Conservation (phyloP, 2,329 filamentous ascomycete species). For the Cladophialophora yegresii region DNA sequence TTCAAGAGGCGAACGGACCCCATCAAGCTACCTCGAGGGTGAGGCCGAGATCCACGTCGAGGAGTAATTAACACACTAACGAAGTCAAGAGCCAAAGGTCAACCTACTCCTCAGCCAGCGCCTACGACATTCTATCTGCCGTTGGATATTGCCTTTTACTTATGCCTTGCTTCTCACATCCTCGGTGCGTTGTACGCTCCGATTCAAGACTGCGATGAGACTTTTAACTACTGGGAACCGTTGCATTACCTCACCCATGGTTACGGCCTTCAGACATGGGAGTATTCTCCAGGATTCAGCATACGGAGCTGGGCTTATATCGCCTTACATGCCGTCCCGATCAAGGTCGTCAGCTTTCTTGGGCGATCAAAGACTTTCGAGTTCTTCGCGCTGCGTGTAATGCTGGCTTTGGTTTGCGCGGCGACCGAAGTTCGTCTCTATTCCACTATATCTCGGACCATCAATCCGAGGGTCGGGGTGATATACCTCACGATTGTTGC, state of each 20-base stretch:
- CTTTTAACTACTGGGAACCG: constrained; percentile 99
- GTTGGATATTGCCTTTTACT: constrained; percentile 75
- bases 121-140: constrained; percentile 62
- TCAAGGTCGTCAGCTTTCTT: constrained; percentile 64
- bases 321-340: constrained; percentile 72
- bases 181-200: constrained; percentile 80
- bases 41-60: neutral
- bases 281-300: constrained; percentile 92
- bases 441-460: constrained; percentile 69
- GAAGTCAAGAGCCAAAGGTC: constrained; percentile 10
- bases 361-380: constrained; percentile 58
- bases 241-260: constrained; percentile 91
- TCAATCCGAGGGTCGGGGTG: constrained; percentile 81
- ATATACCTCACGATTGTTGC: constrained; percentile 78
- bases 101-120: constrained; percentile 45
- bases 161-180: constrained; percentile 72
- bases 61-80: constrained; percentile 3
- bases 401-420: constrained; percentile 74
- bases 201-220: constrained; percentile 97
- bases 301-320: constrained; percentile 96
- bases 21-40: constrained; percentile 20
- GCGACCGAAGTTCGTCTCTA: constrained; percentile 80
- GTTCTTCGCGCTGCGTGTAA: constrained; percentile 83
- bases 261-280: constrained; percentile 95
- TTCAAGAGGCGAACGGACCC: constrained; percentile 22